Percentiles rank a stretch among this genome's conserved stretches.
These are phyloP conservation scores for Heliamphora exappendiculata DNA, from an alignment of 148 eudicot genomes.

Conservation along the genomic window DNA sequence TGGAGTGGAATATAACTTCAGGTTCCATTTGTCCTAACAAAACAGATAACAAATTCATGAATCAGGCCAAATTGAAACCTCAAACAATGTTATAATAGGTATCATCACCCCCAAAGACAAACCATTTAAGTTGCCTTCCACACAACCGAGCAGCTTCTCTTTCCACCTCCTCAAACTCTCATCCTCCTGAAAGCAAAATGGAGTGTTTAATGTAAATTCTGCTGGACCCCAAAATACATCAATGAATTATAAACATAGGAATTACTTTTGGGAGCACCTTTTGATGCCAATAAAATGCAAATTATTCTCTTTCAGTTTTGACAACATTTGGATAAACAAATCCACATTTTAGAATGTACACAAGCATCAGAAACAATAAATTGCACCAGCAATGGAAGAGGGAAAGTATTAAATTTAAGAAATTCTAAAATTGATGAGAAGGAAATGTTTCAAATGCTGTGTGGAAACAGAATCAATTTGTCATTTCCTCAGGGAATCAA, in stretches of 20 bases:
- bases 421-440: background rate
- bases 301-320: background rate
- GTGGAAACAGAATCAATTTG: background rate
- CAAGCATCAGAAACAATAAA: background rate
- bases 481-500: background rate
- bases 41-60: background rate
- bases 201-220: background rate
- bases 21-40: constrained; percentile 52
- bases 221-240: background rate
- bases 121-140: constrained; percentile 52
- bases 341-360: background rate
- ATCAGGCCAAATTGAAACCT: background rate
- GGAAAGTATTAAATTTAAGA: background rate
- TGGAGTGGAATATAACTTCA: constrained; percentile 54
- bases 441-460: background rate
- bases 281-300: background rate
- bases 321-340: background rate
- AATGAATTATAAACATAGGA: background rate
- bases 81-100: background rate
- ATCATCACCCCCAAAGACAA: constrained; percentile 13
- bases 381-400: background rate
- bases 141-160: constrained; percentile 54
- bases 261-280: background rate
- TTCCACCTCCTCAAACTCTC: constrained; percentile 73
- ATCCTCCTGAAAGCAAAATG: constrained; percentile 42